phyloP scores from a whole-genome alignment of 2,329 filamentous ascomycete genomes.

The Parascedosporium putredinis region DNA sequence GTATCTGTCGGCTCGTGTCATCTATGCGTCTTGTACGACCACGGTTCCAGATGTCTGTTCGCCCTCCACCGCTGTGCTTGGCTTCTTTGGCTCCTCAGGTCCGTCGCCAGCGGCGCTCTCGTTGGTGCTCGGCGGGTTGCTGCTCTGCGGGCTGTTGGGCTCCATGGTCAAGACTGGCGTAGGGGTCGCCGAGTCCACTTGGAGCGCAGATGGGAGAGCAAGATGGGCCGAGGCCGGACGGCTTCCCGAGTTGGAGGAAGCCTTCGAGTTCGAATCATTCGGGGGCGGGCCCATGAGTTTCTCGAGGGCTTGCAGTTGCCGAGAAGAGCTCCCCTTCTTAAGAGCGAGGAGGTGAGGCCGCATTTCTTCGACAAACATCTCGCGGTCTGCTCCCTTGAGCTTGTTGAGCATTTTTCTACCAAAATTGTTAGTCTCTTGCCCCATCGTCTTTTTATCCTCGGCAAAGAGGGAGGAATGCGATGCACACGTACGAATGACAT shows the following conservation, averaged over 20 bases:
- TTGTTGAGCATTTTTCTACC: conserved; percentile 65
- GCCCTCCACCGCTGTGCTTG: conserved; percentile 10
- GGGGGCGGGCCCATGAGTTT: conserved; percentile 17
- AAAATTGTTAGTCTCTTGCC: neutral
- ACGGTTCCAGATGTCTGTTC: neutral
- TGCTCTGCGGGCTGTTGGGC: conserved; percentile 59
- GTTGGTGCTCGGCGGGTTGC: conserved; percentile 52
- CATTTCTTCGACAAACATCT: conserved; percentile 52
- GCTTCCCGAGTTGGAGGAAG: conserved; percentile 11
- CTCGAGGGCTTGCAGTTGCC: conserved; percentile 39
- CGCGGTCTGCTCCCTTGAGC: conserved; percentile 49
- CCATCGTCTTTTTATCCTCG: neutral
- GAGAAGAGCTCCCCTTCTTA: conserved; percentile 52
- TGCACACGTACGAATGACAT: conserved; percentile 73
- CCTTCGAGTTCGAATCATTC: conserved; percentile 16
- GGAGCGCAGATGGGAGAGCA: conserved; percentile 16
- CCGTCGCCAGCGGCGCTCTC: conserved; percentile 39
- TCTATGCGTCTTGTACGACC: neutral
- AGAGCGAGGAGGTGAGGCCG: conserved; percentile 49
- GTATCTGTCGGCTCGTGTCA: too few relatives aligned
- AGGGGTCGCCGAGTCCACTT: conserved; percentile 43
- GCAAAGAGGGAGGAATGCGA: neutral
- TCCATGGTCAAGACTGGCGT: conserved; percentile 60
- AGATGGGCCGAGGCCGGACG: conserved; percentile 22
- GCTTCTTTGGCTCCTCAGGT: conserved; percentile 19